Evolutionary conservation across 371 early-diverging fungal species (phyloP), one percentile per base, ranked within the genome.

Genomic region (Blastocladiella emersonii): DNA sequence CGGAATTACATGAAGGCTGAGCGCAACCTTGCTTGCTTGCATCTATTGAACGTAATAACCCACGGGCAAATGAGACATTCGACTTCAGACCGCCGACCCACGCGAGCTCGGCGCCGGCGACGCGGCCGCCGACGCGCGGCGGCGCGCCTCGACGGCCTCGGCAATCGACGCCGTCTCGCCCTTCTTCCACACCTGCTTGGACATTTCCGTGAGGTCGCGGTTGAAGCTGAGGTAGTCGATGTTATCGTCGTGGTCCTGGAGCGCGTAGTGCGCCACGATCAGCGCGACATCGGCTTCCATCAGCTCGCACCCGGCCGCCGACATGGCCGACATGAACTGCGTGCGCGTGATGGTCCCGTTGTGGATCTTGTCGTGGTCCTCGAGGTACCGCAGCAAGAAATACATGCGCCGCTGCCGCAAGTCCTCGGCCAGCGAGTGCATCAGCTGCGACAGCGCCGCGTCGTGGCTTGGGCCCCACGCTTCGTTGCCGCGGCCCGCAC

Each of bases 351-450:
- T 65, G 10, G 65, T 65, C 30, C 66, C 66, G n/a, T 65, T 65
- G 45, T 65, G 65, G 19, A 62, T 65, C 48, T 51, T 65, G 34
- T 65, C 66, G 34, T 66, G 61, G 25, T 65, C 66, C 8, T 66
- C 57, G 44, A 65, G 48, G 23, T 57, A 64, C 19, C 51, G 44
- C 59, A 66, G 41, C 27, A 59, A 30, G 15, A 65, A 39, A 34
- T 65, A 25, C 66, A 65, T 66, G 30, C 66, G 35, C 27, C 66
- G 25, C 32, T 65, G 66, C n/a, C 66, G 48, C 66, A 66, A 21
- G 17, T 67, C 21, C 43, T 61, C 53, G 49, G 34, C 45, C 30
- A 64, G 23, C 0, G 62, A 6, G 21, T 62, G 25, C 49, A 61
- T 64, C 19, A 44, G 12, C 12, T 12, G 35, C 13, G 25, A 12